Evolutionary conservation across 73 alveolate genomes (phyloP).

Genomic region (Loxodes magnus): DNA sequence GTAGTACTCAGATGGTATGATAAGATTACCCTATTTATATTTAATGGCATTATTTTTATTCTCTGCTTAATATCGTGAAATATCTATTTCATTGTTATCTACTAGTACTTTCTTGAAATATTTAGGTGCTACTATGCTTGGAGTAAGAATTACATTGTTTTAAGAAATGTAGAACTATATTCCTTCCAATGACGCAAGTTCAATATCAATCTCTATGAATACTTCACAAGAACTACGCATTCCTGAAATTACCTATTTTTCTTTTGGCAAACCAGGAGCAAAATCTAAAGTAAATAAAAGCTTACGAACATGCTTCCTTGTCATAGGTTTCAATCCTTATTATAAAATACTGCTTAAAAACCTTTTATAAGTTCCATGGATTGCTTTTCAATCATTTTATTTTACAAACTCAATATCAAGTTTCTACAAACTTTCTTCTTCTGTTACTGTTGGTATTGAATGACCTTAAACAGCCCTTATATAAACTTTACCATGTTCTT

Average conservation of each 20-base stretch:
- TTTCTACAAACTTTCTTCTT: slow-evolving; percentile 50
- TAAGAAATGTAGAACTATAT: slow-evolving; percentile 53
- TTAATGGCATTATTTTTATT: background rate
- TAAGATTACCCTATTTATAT: background rate
- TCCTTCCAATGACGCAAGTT: slow-evolving; percentile 49
- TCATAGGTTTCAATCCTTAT: slow-evolving; percentile 58
- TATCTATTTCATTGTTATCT: background rate
- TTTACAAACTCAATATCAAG: slow-evolving; percentile 15
- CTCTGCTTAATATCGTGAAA: background rate
- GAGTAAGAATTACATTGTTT: slow-evolving; percentile 56
- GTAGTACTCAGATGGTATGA: slow-evolving; percentile 8
- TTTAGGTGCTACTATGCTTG: slow-evolving; percentile 67
- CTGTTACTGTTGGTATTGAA: slow-evolving; percentile 45
- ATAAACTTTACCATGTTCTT: slow-evolving; percentile 28
- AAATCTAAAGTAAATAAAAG: too few relatives aligned
- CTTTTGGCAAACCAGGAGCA: slow-evolving; percentile 62
- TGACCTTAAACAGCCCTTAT: slow-evolving; percentile 80
- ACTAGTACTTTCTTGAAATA: slow-evolving; percentile 45
- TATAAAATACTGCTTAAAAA: slow-evolving; percentile 34
- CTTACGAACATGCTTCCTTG: slow-evolving; percentile 60
- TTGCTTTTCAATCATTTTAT: slow-evolving; percentile 24
- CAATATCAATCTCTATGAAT: slow-evolving; percentile 46
- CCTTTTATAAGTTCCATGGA: slow-evolving; percentile 66
- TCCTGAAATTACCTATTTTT: slow-evolving; percentile 71
- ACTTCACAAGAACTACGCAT: slow-evolving; percentile 54